Evolutionary conservation across 345 rosid genomes (phyloP), one percentile per base, ranked within the genome.

Genomic region (Pelargonium nanum): DNA sequence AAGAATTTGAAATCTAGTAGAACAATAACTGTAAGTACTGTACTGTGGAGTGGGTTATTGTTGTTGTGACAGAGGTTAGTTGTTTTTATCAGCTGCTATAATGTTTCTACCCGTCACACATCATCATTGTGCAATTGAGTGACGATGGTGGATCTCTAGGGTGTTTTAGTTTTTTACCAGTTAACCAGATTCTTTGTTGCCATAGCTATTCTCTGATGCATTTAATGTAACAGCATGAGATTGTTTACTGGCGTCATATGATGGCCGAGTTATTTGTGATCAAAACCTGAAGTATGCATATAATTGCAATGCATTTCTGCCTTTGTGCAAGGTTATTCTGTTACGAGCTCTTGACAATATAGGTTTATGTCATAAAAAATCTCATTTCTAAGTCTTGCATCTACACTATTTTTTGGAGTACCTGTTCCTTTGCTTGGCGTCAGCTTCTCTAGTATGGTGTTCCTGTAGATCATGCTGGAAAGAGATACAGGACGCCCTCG

Each of bases 401-500:
- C 16, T 12, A 12, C 15, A 17, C 48, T 40, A 40, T 17, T 40
- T 40, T 40, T 15, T 40, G 48, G 48, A 40, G 48, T 12, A 57
- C 59, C 63, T 26, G 51, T 59, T 26, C 60, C 56, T 17, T 44
- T 72, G 65, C 71, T 60, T 68, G 57, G 66, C 63, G 56, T 78
- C 71, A 71, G 68, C 63, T 76, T 74, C 67, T 66, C 53, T 65
- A 66, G 73, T 78, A 57, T 76, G 50, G 50, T 80, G 60, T 75
- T 62, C 24, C 48, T 81, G 76, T 68, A 90, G 99, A 83, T 94
- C 65, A 90, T 94, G 96, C 53, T 88, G 86, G 99, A 90, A 76
- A 90, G 95, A 75, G 96, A 89, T 63, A 84, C 91, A 1, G 95
- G 94, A 24, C 93, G 99, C 59, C 85, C 97, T 40, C 95, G 95